These are phyloP conservation scores for Calendula officinalis DNA, from an alignment of 129 eudicot species.

Conservation along the genomic window DNA sequence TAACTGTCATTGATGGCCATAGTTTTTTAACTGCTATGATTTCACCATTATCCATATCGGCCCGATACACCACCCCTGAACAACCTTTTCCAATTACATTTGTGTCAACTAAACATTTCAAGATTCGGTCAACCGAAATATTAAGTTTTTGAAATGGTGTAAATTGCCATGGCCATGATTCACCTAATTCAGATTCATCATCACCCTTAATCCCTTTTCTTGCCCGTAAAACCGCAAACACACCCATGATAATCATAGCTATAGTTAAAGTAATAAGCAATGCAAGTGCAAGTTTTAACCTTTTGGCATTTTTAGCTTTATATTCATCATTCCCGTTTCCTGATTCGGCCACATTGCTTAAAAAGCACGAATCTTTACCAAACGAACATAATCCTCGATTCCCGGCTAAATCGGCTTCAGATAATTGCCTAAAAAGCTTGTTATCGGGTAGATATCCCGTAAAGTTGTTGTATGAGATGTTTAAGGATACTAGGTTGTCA, in stretches of 20 bases:
- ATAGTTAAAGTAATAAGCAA: slow-evolving; percentile 59
- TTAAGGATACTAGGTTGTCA: slow-evolving; percentile 61
- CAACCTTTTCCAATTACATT: slow-evolving; percentile 89
- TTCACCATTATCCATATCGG: slow-evolving; percentile 66
- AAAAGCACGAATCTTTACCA: slow-evolving; percentile 55
- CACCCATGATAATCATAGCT: slow-evolving; percentile 73
- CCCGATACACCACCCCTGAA: slow-evolving; percentile 82
- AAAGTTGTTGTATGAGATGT: slow-evolving; percentile 63
- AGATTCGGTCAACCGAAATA: slow-evolving; percentile 65
- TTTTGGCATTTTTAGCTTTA: slow-evolving; percentile 39
- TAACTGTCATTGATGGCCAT: slow-evolving; percentile 60
- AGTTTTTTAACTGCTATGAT: slow-evolving; percentile 84
- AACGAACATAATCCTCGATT: slow-evolving; percentile 62
- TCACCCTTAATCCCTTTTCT: slow-evolving; percentile 42
- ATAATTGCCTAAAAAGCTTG: slow-evolving; percentile 63
- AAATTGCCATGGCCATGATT: slow-evolving; percentile 86
- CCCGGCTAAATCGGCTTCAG: slow-evolving; percentile 50
- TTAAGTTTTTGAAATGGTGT: slow-evolving; percentile 85
- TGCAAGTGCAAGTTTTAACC: slow-evolving; percentile 54
- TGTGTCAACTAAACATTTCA: slow-evolving; percentile 65
- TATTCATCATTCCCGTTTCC: slow-evolving; percentile 26
- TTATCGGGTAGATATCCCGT: slow-evolving; percentile 66
- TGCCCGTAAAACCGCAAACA: slow-evolving; percentile 55
- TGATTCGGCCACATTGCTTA: slow-evolving; percentile 28
- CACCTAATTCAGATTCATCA: slow-evolving; percentile 74